These are phyloP conservation scores for Dactylonectria estremocensis DNA, from an alignment of 2,329 filamentous ascomycete species.

Conservation along the genomic window DNA sequence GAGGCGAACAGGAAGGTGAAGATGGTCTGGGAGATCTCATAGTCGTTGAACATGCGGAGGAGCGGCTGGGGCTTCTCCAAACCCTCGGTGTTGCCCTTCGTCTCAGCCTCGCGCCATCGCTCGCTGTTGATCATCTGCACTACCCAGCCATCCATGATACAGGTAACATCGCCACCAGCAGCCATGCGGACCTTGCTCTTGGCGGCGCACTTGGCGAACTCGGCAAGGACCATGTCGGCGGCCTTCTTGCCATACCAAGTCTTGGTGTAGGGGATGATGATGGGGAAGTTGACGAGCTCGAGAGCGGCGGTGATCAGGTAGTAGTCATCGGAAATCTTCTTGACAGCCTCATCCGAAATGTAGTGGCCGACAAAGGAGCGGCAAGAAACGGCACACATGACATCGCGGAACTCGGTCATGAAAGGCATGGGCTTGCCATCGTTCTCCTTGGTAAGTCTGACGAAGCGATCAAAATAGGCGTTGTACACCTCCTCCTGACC, in stretches of 20 bases:
- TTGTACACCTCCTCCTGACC: constrained; percentile 94
- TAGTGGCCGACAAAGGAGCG: constrained; percentile 98
- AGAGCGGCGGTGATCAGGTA: constrained; percentile 96
- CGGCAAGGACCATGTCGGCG: constrained; percentile 89
- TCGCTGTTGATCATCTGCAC: constrained; percentile 89
- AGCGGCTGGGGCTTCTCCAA: constrained; percentile 86
- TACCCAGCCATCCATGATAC: constrained; percentile 97
- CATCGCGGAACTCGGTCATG: constrained; percentile 93
- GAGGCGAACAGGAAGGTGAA: constrained; percentile 98
- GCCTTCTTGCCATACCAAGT: constrained; percentile 98
- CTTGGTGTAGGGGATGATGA: constrained; percentile 95
- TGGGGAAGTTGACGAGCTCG: constrained; percentile 97
- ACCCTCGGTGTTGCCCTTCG: constrained; percentile 78
- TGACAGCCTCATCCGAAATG: constrained; percentile 89
- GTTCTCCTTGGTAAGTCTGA: constrained; percentile 81
- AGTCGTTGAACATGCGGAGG: constrained; percentile 89
- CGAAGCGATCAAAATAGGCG: constrained; percentile 85
- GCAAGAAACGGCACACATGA: constrained; percentile 95
- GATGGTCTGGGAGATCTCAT: constrained; percentile 92
- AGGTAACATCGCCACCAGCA: constrained; percentile 87
- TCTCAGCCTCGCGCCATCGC: constrained; percentile 84
- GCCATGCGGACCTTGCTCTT: constrained; percentile 95
- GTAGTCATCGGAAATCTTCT: constrained; percentile 97
- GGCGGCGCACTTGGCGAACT: constrained; percentile 92
- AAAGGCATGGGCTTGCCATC: constrained; percentile 84